Evolutionary conservation across 257 asterid species (phyloP), one percentile per base, ranked within the genome.

Genomic region (Perilla frutescens): DNA sequence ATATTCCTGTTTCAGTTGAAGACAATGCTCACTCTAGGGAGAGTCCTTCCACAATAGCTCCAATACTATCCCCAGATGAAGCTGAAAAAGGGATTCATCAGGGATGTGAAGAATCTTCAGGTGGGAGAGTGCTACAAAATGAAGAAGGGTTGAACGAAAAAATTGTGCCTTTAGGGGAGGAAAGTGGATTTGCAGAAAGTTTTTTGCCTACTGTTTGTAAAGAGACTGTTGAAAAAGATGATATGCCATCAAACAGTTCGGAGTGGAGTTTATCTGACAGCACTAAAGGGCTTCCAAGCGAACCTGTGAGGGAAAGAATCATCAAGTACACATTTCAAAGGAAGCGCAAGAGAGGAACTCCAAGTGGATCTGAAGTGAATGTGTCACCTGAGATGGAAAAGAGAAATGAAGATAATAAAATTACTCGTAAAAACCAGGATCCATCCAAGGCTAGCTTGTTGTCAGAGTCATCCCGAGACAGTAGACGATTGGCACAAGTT

Each of bases 241-340:
- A 66, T 41, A 29, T 36, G 36, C 36, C 45, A 56, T 47, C 72
- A 26, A 47, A 58, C 12, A 43, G 48, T 71, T 43, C 80, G 36
- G 78, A 67, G 59, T 11, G 50, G 31, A 66, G 36, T 61, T 71
- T 78, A 29, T 79, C 77, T 37, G 72, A 73, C 36, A 61, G 60
- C 29, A 69, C 59, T 61, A 56, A 70, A 49, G 76, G 53, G 65
- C 55, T 78, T 73, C 67, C 55, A 69, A 68, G 54, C 49, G 82
- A 68, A 62, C 70, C 83, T 45, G 34, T 50, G 8, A 80, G 65
- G 69, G 92, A 85, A 80, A 81, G 91, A 76, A 80, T 79, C 72
- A 81, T 91, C 81, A 91, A 83, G 73, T 86, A 79, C 80, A 91
- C 96, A 8, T 91, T 91, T 75, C 96, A 90, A 72, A 90, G 96